These are phyloP conservation scores for Cyclocybe cylindracea DNA, from an alignment of 768 basidiomycete species.

Conservation along the genomic window DNA sequence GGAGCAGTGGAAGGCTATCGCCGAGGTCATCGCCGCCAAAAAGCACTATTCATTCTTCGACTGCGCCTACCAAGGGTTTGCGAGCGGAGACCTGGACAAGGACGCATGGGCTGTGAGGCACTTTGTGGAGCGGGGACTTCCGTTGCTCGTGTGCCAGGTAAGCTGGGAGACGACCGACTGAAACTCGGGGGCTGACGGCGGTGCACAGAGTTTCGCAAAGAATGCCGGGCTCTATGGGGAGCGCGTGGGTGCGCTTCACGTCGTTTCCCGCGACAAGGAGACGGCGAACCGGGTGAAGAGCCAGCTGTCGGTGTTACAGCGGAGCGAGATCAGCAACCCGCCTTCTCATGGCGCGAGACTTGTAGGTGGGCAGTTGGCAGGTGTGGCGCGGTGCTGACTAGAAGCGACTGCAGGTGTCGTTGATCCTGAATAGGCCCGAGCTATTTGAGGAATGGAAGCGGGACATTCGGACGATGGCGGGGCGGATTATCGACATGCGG, in stretches of 20 bases:
- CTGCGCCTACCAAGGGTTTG: constrained; percentile 97
- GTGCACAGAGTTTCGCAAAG: constrained; percentile 87
- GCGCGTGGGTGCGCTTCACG: constrained; percentile 90
- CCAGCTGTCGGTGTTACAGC: constrained; percentile 88
- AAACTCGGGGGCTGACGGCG: neutral
- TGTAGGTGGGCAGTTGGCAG: constrained; percentile 44
- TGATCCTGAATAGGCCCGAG: constrained; percentile 74
- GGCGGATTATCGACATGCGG: constrained; percentile 91
- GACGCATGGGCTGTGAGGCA: constrained; percentile 92
- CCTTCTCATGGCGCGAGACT: constrained; percentile 89
- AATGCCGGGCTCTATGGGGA: constrained; percentile 96
- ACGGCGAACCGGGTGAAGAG: constrained; percentile 75
- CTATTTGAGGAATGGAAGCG: constrained; percentile 88
- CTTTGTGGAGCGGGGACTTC: constrained; percentile 76
- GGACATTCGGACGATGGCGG: constrained; percentile 92
- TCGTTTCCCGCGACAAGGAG: constrained; percentile 66
- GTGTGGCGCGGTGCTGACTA: constrained; percentile 1
- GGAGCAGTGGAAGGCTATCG: constrained; percentile 84
- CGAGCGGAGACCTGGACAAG: constrained; percentile 86
- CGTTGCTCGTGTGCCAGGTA: constrained; percentile 88
- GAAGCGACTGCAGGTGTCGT: constrained; percentile 51
- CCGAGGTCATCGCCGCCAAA: constrained; percentile 68
- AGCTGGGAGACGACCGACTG: constrained; percentile 17
- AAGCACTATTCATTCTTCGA: constrained; percentile 92
- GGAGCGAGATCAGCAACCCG: constrained; percentile 95